These are phyloP conservation scores for Wallacemonas sp. DNA, from an alignment of 208 protist genomes.

Conservation along the genomic window DNA sequence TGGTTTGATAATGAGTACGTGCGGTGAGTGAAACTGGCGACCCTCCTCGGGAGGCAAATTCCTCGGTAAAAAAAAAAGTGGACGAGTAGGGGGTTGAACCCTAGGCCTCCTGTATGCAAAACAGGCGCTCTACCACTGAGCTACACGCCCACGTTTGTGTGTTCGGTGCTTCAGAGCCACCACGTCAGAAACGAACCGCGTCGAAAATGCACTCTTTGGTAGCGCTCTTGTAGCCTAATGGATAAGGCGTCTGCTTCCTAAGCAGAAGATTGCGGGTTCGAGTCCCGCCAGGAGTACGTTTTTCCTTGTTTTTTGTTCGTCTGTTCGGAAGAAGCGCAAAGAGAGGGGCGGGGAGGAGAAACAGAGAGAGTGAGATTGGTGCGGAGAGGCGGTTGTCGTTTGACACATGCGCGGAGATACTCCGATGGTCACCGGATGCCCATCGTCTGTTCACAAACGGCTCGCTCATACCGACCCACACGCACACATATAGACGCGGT, in stretches of 20 bases:
- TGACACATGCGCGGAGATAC: too few relatives aligned
- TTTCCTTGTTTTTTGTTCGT: slow-evolving; percentile 22
- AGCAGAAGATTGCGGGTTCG: slow-evolving; percentile 92
- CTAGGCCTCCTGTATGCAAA: slow-evolving; percentile 60
- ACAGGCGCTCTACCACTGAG: slow-evolving; percentile 88
- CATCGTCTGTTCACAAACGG: too few relatives aligned
- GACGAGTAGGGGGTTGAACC: slow-evolving; percentile 68
- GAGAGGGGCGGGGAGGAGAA: background rate
- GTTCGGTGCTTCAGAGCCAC: too few relatives aligned
- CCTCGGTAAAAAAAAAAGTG: slow-evolving; percentile 28
- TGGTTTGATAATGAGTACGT: too few relatives aligned
- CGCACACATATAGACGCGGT: too few relatives aligned
- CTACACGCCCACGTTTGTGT: slow-evolving; percentile 63
- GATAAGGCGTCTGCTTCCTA: slow-evolving; percentile 92
- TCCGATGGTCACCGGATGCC: too few relatives aligned
- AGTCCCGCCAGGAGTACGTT: slow-evolving; percentile 86
- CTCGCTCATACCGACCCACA: too few relatives aligned
- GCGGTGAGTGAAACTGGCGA: too few relatives aligned
- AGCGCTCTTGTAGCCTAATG: slow-evolving; percentile 84
- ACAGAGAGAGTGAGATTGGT: background rate
- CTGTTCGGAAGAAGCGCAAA: too few relatives aligned
- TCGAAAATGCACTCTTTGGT: background rate
- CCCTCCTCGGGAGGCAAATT: too few relatives aligned
- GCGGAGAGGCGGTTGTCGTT: too few relatives aligned
- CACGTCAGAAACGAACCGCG: background rate